These are phyloP conservation scores for Nemania sp. DNA, from an alignment of 2,329 filamentous ascomycete genomes.

Conservation along the genomic window DNA sequence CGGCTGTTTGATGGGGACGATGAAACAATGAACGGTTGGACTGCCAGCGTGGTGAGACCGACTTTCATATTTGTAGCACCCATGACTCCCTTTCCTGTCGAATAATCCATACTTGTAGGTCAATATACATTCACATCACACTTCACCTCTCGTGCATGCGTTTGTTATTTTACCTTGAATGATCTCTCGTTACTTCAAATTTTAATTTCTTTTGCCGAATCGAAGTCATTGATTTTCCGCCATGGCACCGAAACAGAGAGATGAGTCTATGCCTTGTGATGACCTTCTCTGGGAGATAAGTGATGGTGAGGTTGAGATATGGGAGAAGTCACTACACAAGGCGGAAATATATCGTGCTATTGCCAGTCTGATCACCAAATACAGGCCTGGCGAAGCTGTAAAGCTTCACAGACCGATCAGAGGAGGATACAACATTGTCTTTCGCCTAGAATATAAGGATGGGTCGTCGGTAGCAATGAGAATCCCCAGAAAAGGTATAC, in stretches of 20 bases:
- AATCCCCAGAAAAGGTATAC: slow-evolving; percentile 32
- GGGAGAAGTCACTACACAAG: slow-evolving; percentile 33
- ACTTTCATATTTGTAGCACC: too few relatives aligned
- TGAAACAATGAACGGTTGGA: too few relatives aligned
- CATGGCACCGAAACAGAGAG: slow-evolving; percentile 36
- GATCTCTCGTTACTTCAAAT: too few relatives aligned
- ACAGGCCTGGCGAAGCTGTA: slow-evolving; percentile 32
- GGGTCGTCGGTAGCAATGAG: slow-evolving; percentile 40
- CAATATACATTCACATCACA: too few relatives aligned
- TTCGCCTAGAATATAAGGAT: slow-evolving; percentile 41
- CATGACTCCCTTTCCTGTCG: too few relatives aligned
- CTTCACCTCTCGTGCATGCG: too few relatives aligned
- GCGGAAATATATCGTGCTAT: slow-evolving; percentile 29
- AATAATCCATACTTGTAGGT: too few relatives aligned
- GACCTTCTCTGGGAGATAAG: slow-evolving; percentile 38
- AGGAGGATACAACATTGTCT: slow-evolving; percentile 41
- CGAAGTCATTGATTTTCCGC: not conserved
- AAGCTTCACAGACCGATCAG: slow-evolving; percentile 35
- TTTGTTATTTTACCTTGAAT: too few relatives aligned
- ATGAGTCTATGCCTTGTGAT: slow-evolving; percentile 33
- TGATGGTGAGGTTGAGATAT: slow-evolving; percentile 34
- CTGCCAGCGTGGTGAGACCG: too few relatives aligned
- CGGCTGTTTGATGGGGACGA: too few relatives aligned
- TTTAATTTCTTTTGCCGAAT: not conserved
- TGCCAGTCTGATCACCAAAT: slow-evolving; percentile 33